These are phyloP conservation scores for Basidiobolus meristosporus DNA, from an alignment of 371 early-diverging fungal species.

Conservation along the genomic window DNA sequence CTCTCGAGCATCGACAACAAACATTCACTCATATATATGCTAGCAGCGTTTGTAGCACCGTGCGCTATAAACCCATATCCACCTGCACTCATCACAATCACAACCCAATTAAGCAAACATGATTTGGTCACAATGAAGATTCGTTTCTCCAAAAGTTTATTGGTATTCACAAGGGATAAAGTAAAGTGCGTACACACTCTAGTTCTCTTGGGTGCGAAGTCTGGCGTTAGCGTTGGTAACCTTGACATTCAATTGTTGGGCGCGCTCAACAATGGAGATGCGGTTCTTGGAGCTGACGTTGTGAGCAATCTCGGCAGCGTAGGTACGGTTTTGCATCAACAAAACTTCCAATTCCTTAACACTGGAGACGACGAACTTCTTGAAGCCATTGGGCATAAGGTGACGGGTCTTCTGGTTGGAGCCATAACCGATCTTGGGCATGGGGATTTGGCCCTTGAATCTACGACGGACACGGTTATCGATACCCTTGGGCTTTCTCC, in stretches of 20 bases:
- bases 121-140: too few species aligned
- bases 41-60: too few species aligned
- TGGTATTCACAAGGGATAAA: too few species aligned
- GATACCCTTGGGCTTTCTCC: conserved; percentile 99
- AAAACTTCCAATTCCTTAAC: conserved; percentile 92
- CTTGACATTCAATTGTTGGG: conserved; percentile 93
- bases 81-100: too few species aligned
- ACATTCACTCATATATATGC: too few species aligned
- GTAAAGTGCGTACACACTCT: too few species aligned
- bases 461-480: conserved; percentile 98
- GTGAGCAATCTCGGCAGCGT: conserved; percentile 98
- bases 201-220: conserved; percentile 61
- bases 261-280: conserved; percentile 90
- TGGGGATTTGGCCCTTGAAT: conserved; percentile 94
- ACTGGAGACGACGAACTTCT: conserved; percentile 92
- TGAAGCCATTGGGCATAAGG: conserved; percentile 96
- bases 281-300: conserved; percentile 95
- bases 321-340: too few species aligned
- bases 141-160: too few species aligned
- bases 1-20: too few species aligned
- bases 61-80: too few species aligned
- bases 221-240: conserved; percentile 95
- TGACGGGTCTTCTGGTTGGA: conserved; percentile 91
- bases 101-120: too few species aligned
- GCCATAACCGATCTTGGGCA: conserved; percentile 99